Evolutionary conservation across 345 rosid species (phyloP).

Genomic region (Gynandropsis gynandra): DNA sequence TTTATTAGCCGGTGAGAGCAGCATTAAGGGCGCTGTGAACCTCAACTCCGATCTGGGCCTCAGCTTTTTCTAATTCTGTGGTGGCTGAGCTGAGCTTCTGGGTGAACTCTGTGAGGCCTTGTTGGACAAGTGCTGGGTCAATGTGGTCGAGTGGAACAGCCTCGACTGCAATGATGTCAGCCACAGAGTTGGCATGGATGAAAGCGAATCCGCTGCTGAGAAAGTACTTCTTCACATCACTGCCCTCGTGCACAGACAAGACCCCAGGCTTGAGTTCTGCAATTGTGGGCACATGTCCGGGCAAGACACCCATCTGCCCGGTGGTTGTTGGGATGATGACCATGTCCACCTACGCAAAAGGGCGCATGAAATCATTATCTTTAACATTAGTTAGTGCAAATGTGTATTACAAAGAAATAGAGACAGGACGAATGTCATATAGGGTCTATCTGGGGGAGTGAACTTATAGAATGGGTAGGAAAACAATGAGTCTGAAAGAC

Average conservation of each 20-base stretch:
- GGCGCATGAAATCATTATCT: conserved; percentile 1
- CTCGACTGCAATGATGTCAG: conserved; percentile 68
- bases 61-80: conserved; percentile 74
- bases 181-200: conserved; percentile 70
- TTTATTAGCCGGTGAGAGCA: conserved; percentile 46
- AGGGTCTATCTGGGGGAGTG: too few species aligned
- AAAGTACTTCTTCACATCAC: conserved; percentile 59
- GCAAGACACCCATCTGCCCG: conserved; percentile 91
- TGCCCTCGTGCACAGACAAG: conserved; percentile 85
- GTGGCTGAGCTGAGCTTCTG: conserved; percentile 70
- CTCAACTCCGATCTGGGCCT: conserved; percentile 81
- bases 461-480: too few species aligned
- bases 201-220: conserved; percentile 87
- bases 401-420: too few species aligned
- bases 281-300: conserved; percentile 78
- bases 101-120: conserved; percentile 70
- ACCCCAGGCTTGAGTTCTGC: conserved; percentile 88
- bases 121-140: conserved; percentile 66
- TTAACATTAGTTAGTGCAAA: background rate
- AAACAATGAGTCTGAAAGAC: too few species aligned
- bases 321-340: conserved; percentile 86
- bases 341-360: conserved; percentile 71
- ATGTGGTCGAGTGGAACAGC: conserved; percentile 73
- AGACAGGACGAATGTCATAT: too few species aligned
- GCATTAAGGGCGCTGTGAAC: conserved; percentile 70